These are phyloP conservation scores for Agaricus bisporus DNA, from an alignment of 768 basidiomycete species.

Conservation along the genomic window DNA sequence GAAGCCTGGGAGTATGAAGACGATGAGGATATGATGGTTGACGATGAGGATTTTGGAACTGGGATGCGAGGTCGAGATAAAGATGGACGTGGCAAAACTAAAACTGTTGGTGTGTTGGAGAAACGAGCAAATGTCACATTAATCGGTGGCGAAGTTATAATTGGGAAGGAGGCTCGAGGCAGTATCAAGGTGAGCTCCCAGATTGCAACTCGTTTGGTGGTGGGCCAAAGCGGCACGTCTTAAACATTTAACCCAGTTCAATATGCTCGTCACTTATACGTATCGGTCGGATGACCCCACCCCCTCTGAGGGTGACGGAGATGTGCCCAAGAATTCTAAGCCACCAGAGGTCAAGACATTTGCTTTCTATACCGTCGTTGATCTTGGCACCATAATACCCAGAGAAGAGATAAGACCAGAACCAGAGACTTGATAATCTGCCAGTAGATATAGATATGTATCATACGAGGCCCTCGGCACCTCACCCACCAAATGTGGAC, in stretches of 20 bases:
- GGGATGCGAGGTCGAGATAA: conserved; percentile 37
- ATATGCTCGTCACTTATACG: conserved; percentile 90
- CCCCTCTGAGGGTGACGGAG: conserved; percentile 47
- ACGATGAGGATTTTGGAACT: conserved; percentile 44
- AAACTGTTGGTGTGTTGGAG: conserved; percentile 79
- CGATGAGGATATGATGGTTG: conserved; percentile 84
- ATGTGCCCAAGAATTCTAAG: conserved; percentile 35
- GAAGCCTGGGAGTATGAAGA: conserved; percentile 99
- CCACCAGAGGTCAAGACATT: conserved; percentile 79
- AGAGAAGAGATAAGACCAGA: conserved; percentile 42
- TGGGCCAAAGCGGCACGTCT: conserved; percentile 3
- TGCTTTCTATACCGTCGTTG: conserved; percentile 81
- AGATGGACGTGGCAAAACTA: conserved; percentile 42
- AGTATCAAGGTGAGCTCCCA: conserved; percentile 62
- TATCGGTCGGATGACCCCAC: conserved; percentile 87
- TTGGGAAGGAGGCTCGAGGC: conserved; percentile 74
- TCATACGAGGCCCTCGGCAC: too few species aligned
- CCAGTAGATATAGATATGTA: too few species aligned
- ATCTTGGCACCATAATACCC: conserved; percentile 66
- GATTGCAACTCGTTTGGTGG: neutral
- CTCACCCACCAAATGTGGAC: too few species aligned
- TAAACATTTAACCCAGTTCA: conserved; percentile 78
- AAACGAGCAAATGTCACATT: conserved; percentile 85
- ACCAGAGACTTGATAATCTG: neutral
- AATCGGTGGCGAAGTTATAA: conserved; percentile 83